A percentile compares a stretch with the other conserved stretches of the same genome.
Evolutionary conservation across 352 stramenopile species (phyloP).

Genomic region (Globisporangium abappressorium): DNA sequence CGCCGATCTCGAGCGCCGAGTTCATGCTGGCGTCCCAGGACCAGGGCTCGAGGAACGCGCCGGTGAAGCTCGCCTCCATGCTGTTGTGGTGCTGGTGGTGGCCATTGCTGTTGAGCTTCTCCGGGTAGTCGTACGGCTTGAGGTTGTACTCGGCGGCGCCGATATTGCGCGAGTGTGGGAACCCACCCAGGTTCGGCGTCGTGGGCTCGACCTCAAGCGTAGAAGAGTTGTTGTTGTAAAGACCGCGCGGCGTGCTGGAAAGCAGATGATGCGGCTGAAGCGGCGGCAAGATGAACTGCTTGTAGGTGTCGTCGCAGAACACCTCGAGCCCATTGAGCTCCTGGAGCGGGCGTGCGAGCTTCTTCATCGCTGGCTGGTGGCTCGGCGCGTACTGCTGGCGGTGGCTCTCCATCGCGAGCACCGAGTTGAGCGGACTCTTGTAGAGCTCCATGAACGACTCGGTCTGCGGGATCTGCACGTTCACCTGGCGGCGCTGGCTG

Average conservation of each 20-base stretch:
- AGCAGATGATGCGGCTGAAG: conserved; percentile 40
- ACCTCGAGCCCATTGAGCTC: conserved; percentile 42
- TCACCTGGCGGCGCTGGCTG: conserved; percentile 23
- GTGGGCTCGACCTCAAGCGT: conserved; percentile 17
- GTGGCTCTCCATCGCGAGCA: conserved; percentile 9
- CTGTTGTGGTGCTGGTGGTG: conserved; percentile 15
- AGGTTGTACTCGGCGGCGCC: conserved; percentile 17
- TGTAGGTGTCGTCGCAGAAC: conserved; percentile 46
- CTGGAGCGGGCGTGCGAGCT: conserved; percentile 36
- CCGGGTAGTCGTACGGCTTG: conserved; percentile 36
- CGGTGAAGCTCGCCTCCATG: conserved; percentile 33
- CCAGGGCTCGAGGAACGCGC: conserved; percentile 64
- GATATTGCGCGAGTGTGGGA: conserved; percentile 25
- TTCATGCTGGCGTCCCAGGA: conserved; percentile 52
- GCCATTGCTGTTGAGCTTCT: conserved; percentile 4
- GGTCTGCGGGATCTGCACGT: conserved; percentile 24
- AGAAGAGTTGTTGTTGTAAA: conserved; percentile 4
- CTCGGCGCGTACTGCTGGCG: conserved; percentile 24
- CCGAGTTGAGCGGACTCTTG: conserved; percentile 36
- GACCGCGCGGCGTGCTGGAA: conserved; percentile 26
- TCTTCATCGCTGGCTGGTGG: conserved; percentile 56
- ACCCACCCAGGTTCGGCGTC: conserved; percentile 24
- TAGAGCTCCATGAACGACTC: conserved; percentile 40
- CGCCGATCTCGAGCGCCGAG: conserved; percentile 39
- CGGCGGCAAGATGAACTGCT: conserved; percentile 47